Base-by-base conservation (phyloP, 2,329 filamentous ascomycete species). In the Claviceps sp. region DNA sequence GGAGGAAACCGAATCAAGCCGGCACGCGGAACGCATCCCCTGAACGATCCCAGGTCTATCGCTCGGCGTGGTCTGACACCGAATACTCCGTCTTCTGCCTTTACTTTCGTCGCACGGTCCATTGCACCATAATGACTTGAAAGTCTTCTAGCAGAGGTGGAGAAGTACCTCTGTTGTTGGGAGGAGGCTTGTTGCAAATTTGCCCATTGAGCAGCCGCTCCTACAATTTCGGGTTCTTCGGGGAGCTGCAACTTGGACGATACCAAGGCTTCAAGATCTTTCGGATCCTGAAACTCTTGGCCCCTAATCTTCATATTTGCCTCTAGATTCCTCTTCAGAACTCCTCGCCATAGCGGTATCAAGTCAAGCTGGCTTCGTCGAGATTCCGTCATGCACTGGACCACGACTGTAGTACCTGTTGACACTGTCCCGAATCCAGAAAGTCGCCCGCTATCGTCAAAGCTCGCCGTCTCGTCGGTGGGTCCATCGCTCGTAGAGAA, bases 351-450 rank as follows among this genome's bases (percentile, higher is more conserved):
- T 1, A 81, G 64, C 11, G 60, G 61, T 58, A 81, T 78, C 13
- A 82, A 61, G 45, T 72, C 71, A 49, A 81, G 65, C 57, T 81
- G 77, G 22, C 65, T 61, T 36, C 78, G 69, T 52, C 76, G 68
- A 8, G 68, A 60, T 57, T 78, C 76, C 0, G 77, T 80, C 68
- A 81, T 71, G 58, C 79, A 72, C 59, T 82, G 78, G 9, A 81
- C 66, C 14, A 81, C 73, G 22, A 82, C 61, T 0, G 77, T 79
- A 1, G 71, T 74, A 9, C 77, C 77, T 0, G 60, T 63, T 37
- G 68, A 63, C 4, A 70, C 61, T 1, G 71, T 63, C 1, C 88
- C 87, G 61, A 96, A 96, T 0, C 91, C 91, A 37, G 88, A 82
- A 52, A 90, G 80, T 8, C 77, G 73, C 14, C 80, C 74, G 13